phyloP scores from a whole-genome alignment of 495 filamentous ascomycete genomes.

The Collariella sp. region DNA sequence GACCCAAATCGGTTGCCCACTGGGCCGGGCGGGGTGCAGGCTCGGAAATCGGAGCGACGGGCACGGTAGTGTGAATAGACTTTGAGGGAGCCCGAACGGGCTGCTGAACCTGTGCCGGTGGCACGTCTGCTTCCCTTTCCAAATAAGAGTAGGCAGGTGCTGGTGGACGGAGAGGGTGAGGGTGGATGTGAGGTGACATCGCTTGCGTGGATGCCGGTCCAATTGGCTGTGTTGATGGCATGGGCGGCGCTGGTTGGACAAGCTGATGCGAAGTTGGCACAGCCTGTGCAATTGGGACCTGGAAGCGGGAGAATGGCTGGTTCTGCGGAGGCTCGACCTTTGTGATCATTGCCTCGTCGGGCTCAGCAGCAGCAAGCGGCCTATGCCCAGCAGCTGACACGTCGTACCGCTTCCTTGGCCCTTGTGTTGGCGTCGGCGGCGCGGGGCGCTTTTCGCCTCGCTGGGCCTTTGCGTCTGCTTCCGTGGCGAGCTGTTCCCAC shows the following conservation, averaged over 20 bases:
- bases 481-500: slow-evolving; percentile 57
- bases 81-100: slow-evolving; percentile 23
- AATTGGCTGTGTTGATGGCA: background rate
- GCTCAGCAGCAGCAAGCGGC: slow-evolving; percentile 48
- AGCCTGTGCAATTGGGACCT: slow-evolving; percentile 34
- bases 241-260: slow-evolving; percentile 10
- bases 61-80: slow-evolving; percentile 10
- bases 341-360: slow-evolving; percentile 40
- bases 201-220: slow-evolving; percentile 24
- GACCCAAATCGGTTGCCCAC: slow-evolving; percentile 17
- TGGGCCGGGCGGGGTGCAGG: slow-evolving; percentile 15
- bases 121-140: slow-evolving; percentile 26
- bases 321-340: slow-evolving; percentile 35
- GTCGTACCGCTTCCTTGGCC: slow-evolving; percentile 40
- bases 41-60: slow-evolving; percentile 21
- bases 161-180: slow-evolving; percentile 32
- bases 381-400: slow-evolving; percentile 46
- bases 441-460: slow-evolving; percentile 66
- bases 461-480: slow-evolving; percentile 60
- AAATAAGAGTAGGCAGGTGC: slow-evolving; percentile 23
- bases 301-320: slow-evolving; percentile 33
- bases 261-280: slow-evolving; percentile 20
- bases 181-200: slow-evolving; percentile 28
- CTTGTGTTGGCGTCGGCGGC: slow-evolving; percentile 53
- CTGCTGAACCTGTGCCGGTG: slow-evolving; percentile 14